Evolutionary conservation across 495 filamentous ascomycete species (phyloP).

Genomic region (Neurospora sp.): DNA sequence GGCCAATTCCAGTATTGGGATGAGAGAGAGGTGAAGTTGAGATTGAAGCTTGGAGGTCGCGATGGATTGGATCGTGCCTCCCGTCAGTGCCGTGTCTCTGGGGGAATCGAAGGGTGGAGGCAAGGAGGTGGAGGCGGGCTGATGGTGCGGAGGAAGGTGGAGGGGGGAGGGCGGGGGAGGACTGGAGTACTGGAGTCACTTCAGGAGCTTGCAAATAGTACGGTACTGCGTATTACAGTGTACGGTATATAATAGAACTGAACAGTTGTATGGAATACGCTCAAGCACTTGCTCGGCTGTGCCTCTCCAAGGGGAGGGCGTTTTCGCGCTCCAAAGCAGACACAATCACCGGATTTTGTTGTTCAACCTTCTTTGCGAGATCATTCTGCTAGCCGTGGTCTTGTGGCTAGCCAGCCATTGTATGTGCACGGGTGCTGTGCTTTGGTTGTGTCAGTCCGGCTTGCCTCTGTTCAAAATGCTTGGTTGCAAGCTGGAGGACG

Average conservation of each 20-base stretch:
- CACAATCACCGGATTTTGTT: neutral
- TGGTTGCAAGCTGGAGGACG: neutral
- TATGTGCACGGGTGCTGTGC: neutral
- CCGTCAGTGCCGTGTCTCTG: neutral
- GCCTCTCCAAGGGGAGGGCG: neutral
- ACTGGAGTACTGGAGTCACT: neutral
- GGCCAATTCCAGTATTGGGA: neutral
- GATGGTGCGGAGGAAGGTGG: neutral
- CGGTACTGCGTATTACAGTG: neutral
- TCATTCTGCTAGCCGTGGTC: neutral
- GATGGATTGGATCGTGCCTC: neutral
- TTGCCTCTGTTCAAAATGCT: neutral
- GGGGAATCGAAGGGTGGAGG: neutral
- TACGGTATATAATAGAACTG: neutral
- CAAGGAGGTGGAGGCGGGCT: neutral
- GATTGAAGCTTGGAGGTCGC: neutral
- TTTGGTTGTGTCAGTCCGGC: neutral
- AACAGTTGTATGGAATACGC: neutral
- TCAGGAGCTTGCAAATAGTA: neutral
- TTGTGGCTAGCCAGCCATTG: neutral
- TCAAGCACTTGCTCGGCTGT: neutral
- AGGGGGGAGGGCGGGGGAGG: neutral
- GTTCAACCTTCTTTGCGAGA: neutral
- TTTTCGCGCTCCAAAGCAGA: neutral
- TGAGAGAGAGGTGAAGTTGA: neutral